phyloP scores from a whole-genome alignment of 2,329 filamentous ascomycete species.

The Lasiodiplodia citricola region DNA sequence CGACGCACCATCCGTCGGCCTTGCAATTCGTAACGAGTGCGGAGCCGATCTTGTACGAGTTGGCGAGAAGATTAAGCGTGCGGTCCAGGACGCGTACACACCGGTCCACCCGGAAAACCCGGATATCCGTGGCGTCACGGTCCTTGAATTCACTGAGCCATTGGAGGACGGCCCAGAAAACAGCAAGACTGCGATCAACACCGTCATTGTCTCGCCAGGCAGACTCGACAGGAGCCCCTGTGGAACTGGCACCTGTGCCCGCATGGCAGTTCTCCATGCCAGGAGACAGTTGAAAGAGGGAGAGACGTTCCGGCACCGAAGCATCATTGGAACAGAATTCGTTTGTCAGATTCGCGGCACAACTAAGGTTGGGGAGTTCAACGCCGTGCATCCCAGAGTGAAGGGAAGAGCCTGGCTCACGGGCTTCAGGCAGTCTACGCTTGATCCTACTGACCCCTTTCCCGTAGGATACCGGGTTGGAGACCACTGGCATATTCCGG shows the following conservation, averaged over 20 bases:
- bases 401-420: conserved; percentile 56
- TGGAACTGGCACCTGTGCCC: conserved; percentile 53
- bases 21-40: conserved; percentile 42
- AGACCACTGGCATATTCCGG: conserved; percentile 34
- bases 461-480: conserved; percentile 49
- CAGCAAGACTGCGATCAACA: conserved; percentile 44
- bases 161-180: conserved; percentile 30
- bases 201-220: conserved; percentile 53
- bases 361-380: conserved; percentile 46
- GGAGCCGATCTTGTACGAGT: conserved; percentile 47
- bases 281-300: conserved; percentile 45
- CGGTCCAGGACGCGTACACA: conserved; percentile 41
- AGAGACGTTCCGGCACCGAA: conserved; percentile 47
- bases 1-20: conserved; percentile 45
- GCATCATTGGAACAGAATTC: conserved; percentile 54
- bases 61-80: conserved; percentile 51
- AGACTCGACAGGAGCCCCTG: conserved; percentile 55
- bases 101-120: conserved; percentile 53
- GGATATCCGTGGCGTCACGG: conserved; percentile 49
- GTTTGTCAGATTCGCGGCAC: conserved; percentile 44
- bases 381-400: conserved; percentile 49
- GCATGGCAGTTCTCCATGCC: conserved; percentile 52
- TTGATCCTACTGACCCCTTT: conserved; percentile 54
- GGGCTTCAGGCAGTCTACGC: conserved; percentile 49
- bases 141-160: conserved; percentile 47